Evolutionary conservation across 75 land plant species (phyloP).

Genomic region (Pseudotsuga menziesii): DNA sequence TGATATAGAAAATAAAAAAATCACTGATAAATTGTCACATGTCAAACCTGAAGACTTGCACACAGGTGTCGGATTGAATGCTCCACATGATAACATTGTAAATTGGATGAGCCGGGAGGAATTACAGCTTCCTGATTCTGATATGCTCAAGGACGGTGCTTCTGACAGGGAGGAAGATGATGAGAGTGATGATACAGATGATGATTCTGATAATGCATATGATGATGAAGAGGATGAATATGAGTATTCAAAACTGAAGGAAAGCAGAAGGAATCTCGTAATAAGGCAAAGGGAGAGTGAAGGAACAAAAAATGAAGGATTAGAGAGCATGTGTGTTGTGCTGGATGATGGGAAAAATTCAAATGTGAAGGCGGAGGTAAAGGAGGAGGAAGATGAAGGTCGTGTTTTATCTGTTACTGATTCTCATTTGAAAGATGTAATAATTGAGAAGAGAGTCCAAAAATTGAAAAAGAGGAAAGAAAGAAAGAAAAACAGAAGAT

Average conservation of each 20-base stretch:
- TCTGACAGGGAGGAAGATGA: conserved; percentile 17
- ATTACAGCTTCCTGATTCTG: conserved; percentile 21
- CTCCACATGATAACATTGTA: conserved; percentile 18
- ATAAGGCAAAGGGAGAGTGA: neutral
- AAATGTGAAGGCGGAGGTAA: conserved; percentile 8
- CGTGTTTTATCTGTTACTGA: conserved; percentile 10
- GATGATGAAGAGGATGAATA: conserved; percentile 32
- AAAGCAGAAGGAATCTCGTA: neutral
- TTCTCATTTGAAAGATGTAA: conserved; percentile 14
- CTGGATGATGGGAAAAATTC: conserved; percentile 18
- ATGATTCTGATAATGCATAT: conserved; percentile 26
- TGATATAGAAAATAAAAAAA: neutral
- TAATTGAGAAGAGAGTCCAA: conserved; percentile 5
- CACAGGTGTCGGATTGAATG: neutral
- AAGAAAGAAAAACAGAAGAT: conserved; percentile 9
- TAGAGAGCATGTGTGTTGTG: conserved; percentile 3
- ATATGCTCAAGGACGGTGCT: conserved; percentile 29
- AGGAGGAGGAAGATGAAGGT: conserved; percentile 21
- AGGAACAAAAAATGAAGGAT: neutral
- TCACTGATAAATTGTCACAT: conserved; percentile 2
- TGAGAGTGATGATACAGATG: conserved; percentile 18
- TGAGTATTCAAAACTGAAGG: neutral
- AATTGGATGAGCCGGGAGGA: conserved; percentile 51
- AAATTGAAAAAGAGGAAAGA: conserved; percentile 13
- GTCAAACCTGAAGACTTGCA: conserved; percentile 9